Percentiles rank a stretch among this genome's conserved stretches.
Conservation (phyloP, 352 stramenopile genomes). For the Phytophthora hybrid region DNA sequence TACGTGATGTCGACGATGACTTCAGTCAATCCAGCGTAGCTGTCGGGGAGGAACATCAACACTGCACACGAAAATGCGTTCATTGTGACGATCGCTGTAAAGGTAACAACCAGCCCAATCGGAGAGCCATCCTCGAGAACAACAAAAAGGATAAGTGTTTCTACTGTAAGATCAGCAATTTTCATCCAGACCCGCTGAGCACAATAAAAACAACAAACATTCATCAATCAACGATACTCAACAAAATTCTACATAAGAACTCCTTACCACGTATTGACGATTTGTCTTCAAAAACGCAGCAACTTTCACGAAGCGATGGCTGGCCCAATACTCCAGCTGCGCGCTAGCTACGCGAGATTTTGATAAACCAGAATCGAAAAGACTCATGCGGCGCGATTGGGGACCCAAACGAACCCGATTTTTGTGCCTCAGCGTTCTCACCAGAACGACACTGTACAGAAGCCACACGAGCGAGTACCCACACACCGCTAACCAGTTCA, state of each 20-base stretch:
- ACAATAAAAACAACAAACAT: background rate
- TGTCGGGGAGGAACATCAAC: conserved; percentile 12
- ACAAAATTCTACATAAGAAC: background rate
- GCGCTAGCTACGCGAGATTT: background rate
- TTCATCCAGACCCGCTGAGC: conserved; percentile 13
- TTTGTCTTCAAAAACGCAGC: background rate
- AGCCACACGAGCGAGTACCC: conserved; percentile 9
- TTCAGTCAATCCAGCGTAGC: conserved; percentile 7
- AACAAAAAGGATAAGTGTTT: background rate
- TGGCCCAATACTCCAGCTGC: background rate
- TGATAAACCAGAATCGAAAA: background rate
- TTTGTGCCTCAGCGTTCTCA: background rate
- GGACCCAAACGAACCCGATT: background rate
- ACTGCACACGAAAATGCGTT: conserved; percentile 6
- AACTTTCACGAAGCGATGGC: background rate
- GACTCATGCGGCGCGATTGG: background rate
- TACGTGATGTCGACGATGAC: conserved; percentile 22
- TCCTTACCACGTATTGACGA: background rate
- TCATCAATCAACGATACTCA: background rate
- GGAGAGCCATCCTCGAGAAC: conserved; percentile 22
- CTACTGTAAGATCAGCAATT: conserved; percentile 7
- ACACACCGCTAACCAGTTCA: background rate
- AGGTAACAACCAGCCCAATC: conserved; percentile 1
- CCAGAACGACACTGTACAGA: background rate
- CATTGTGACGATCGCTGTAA: conserved; percentile 5